Evolutionary conservation across 495 filamentous ascomycete species (phyloP).

Genomic region (Ramalina intermedia): DNA sequence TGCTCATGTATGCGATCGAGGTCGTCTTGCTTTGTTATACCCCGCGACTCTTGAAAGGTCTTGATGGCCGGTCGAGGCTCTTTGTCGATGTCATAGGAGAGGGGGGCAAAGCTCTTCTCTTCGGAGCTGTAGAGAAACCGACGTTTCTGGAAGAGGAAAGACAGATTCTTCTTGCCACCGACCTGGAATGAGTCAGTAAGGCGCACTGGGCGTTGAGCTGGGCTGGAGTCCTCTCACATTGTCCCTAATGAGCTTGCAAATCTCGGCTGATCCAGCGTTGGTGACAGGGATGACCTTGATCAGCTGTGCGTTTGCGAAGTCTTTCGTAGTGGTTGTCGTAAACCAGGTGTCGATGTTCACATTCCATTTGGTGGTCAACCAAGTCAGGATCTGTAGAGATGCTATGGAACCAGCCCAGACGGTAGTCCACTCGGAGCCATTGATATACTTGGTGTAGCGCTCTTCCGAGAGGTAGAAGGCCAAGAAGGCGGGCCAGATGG

Average conservation of each 20-base stretch:
- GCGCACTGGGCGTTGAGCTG: neutral
- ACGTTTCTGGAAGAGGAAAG: conserved; percentile 96
- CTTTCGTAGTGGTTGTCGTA: conserved; percentile 56
- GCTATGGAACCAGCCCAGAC: conserved; percentile 80
- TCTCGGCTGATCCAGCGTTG: conserved; percentile 82
- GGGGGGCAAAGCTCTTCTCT: conserved; percentile 55
- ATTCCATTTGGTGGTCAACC: conserved; percentile 96
- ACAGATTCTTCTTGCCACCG: conserved; percentile 57
- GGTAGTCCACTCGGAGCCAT: conserved; percentile 89
- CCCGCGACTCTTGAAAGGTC: conserved; percentile 62
- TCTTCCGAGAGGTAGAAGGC: conserved; percentile 68
- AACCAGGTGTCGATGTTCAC: conserved; percentile 73
- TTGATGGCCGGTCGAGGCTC: conserved; percentile 65
- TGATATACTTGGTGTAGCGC: conserved; percentile 78
- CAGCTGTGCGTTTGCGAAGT: conserved; percentile 61
- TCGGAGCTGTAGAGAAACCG: conserved; percentile 75
- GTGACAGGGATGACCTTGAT: conserved; percentile 88
- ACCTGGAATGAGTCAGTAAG: conserved; percentile 25
- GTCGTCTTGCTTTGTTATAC: conserved; percentile 55
- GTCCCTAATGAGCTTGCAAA: conserved; percentile 65
- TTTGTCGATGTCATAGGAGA: conserved; percentile 72
- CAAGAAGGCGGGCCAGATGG: conserved; percentile 85
- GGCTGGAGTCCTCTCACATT: conserved; percentile 32
- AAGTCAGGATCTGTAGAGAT: conserved; percentile 73
- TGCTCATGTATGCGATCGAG: conserved; percentile 69